These are phyloP conservation scores for Lepiota subincarnata DNA, from an alignment of 768 basidiomycete species.

Conservation along the genomic window DNA sequence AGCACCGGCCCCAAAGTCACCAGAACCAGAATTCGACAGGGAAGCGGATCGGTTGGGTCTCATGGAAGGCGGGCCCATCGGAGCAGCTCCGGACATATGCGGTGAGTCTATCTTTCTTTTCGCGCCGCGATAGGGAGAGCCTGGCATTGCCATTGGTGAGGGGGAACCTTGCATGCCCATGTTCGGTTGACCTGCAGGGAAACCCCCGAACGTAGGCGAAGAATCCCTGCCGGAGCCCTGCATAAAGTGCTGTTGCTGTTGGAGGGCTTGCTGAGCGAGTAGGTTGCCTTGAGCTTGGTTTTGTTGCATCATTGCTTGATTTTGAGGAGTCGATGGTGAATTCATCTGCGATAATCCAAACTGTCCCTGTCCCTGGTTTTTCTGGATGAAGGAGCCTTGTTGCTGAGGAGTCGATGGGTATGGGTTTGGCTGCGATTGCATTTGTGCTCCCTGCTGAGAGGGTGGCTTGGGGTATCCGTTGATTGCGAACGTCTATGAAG, in stretches of 20 bases:
- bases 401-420: slow-evolving; percentile 7
- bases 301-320: slow-evolving; percentile 8
- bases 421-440: slow-evolving; percentile 2
- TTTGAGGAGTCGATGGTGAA: not conserved
- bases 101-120: slow-evolving; percentile 27
- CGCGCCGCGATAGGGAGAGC: slow-evolving; percentile 27
- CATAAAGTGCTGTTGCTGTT: slow-evolving; percentile 15
- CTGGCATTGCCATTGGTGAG: slow-evolving; percentile 10
- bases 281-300: slow-evolving; percentile 4
- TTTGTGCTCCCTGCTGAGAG: slow-evolving; percentile 11
- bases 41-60: slow-evolving; percentile 9
- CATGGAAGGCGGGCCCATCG: slow-evolving; percentile 20
- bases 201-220: slow-evolving; percentile 4
- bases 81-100: slow-evolving; percentile 6
- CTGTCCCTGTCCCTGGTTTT: slow-evolving; percentile 4
- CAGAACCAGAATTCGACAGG: slow-evolving; percentile 1
- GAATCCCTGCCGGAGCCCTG: not conserved
- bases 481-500: not conserved
- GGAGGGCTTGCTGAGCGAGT: slow-evolving; percentile 3
- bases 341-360: slow-evolving; percentile 10
- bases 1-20: not conserved
- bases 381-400: slow-evolving; percentile 1
- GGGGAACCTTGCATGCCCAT: slow-evolving; percentile 11
- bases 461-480: slow-evolving; percentile 12
- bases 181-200: slow-evolving; percentile 1